Percentiles rank a stretch among this genome's conserved stretches.
Conservation (phyloP, 768 basidiomycete species). For the Russula virescens region DNA sequence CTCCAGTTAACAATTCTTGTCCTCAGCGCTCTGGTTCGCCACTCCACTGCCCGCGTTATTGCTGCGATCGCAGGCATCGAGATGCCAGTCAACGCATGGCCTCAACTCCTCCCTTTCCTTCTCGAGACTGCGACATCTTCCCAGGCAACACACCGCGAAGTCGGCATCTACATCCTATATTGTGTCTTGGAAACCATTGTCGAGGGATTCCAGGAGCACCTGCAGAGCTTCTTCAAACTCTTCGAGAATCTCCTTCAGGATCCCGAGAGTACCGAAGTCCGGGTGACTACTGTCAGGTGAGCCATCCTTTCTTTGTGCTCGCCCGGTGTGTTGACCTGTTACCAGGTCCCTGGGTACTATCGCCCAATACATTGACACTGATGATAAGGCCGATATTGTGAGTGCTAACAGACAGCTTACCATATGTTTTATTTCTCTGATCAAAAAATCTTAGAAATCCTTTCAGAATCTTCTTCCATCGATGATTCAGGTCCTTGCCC, state of each 20-base stretch:
- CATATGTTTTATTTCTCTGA: background rate
- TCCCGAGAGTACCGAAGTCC: conserved; percentile 82
- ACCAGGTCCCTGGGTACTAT: conserved; percentile 81
- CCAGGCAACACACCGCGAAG: conserved; percentile 76
- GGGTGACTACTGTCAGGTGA: conserved; percentile 82
- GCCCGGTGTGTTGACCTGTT: background rate
- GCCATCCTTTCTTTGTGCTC: conserved; percentile 18
- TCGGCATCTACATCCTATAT: conserved; percentile 83
- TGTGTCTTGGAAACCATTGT: conserved; percentile 89
- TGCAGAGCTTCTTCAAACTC: conserved; percentile 70
- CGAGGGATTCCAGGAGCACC: conserved; percentile 78
- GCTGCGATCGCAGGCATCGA: conserved; percentile 91
- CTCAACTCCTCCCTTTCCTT: conserved; percentile 82
- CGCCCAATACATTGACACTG: conserved; percentile 84
- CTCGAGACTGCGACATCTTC: conserved; percentile 67
- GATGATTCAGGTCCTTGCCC: conserved; percentile 86
- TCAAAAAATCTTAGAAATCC: conserved; percentile 48
- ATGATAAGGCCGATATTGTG: conserved; percentile 84
- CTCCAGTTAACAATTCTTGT: conserved; percentile 9
- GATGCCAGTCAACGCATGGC: conserved; percentile 74
- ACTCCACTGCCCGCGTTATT: conserved; percentile 87
- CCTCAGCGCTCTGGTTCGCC: conserved; percentile 79
- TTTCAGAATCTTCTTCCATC: conserved; percentile 83
- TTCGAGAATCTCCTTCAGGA: conserved; percentile 70
- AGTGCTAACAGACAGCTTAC: conserved; percentile 30